Evolutionary conservation across 164 flowering plant genomes (phyloP).

Genomic region (Akebia trifoliata): DNA sequence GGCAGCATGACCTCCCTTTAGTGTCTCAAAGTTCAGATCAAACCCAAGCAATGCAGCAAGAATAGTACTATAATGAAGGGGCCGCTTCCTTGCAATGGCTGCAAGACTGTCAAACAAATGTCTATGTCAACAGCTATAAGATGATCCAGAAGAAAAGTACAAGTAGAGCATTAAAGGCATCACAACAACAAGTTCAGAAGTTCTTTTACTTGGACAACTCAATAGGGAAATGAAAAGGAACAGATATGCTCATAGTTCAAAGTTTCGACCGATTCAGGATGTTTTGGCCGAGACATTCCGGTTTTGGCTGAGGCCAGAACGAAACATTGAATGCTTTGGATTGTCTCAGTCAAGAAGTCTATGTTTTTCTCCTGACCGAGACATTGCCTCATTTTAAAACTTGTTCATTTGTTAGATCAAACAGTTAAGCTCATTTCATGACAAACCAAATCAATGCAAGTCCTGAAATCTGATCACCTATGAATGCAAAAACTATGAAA

Average conservation of each 20-base stretch:
- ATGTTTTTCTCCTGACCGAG: too few relatives aligned
- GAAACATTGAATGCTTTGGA: too few relatives aligned
- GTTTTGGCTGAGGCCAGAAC: too few relatives aligned
- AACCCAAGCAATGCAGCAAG: constrained; percentile 69
- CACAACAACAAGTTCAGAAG: neutral
- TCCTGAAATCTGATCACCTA: neutral
- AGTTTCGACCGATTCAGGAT: too few relatives aligned
- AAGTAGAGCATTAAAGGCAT: neutral
- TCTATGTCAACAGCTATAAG: constrained; percentile 5
- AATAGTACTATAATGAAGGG: constrained; percentile 46
- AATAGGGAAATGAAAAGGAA: neutral
- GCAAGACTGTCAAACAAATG: constrained; percentile 64
- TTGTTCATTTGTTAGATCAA: too few relatives aligned
- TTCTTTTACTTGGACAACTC: neutral
- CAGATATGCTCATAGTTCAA: too few relatives aligned
- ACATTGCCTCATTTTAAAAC: too few relatives aligned
- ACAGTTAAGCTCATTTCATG: neutral
- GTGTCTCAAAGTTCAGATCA: constrained; percentile 45
- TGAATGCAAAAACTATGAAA: neutral
- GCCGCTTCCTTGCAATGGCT: constrained; percentile 81
- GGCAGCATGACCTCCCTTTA: constrained; percentile 58
- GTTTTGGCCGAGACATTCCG: too few relatives aligned
- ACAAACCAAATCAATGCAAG: neutral
- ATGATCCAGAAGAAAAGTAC: constrained; percentile 1
- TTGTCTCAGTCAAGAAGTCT: too few relatives aligned